These are phyloP conservation scores for Kwoniella heveanensis DNA, from an alignment of 768 basidiomycete species.

Conservation along the genomic window DNA sequence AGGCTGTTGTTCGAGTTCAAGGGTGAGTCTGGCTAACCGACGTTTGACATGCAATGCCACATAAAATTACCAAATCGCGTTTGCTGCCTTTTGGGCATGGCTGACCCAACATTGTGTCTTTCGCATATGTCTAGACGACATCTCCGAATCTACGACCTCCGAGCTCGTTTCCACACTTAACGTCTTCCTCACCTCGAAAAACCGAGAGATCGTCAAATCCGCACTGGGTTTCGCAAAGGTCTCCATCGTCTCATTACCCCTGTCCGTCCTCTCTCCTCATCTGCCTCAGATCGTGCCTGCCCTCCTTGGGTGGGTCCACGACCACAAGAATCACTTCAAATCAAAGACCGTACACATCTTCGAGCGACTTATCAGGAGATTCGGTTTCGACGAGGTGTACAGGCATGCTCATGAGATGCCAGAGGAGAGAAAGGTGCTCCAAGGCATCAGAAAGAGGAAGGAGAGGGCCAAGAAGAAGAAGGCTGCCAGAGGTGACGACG, in stretches of 20 bases:
- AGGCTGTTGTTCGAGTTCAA: constrained; percentile 95
- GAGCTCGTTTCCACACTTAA: constrained; percentile 84
- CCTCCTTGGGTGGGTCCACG: constrained; percentile 87
- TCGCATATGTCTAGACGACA: constrained; percentile 61
- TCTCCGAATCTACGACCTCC: constrained; percentile 70
- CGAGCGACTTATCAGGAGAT: constrained; percentile 88
- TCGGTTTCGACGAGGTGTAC: constrained; percentile 78
- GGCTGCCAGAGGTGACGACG: constrained; percentile 60
- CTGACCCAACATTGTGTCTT: too few relatives aligned
- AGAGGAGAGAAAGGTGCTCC: constrained; percentile 80
- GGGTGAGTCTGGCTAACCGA: constrained; percentile 65
- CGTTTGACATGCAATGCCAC: not conserved
- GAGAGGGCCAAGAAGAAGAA: constrained; percentile 89
- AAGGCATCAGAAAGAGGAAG: constrained; percentile 94
- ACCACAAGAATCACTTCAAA: constrained; percentile 99
- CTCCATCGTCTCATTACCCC: constrained; percentile 78
- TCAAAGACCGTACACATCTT: constrained; percentile 94
- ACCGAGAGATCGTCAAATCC: constrained; percentile 97
- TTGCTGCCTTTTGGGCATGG: constrained; percentile 13
- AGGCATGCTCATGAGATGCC: constrained; percentile 63
- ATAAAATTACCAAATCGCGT: not conserved
- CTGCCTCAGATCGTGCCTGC: constrained; percentile 77
- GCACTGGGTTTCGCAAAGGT: constrained; percentile 93
- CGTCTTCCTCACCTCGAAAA: constrained; percentile 83
- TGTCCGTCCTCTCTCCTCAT: constrained; percentile 72